A percentile compares a stretch with the other conserved stretches of the same genome.
These are phyloP conservation scores for Thermothielavioides terrestris DNA, from an alignment of 495 filamentous ascomycete species.

Conservation along the genomic window DNA sequence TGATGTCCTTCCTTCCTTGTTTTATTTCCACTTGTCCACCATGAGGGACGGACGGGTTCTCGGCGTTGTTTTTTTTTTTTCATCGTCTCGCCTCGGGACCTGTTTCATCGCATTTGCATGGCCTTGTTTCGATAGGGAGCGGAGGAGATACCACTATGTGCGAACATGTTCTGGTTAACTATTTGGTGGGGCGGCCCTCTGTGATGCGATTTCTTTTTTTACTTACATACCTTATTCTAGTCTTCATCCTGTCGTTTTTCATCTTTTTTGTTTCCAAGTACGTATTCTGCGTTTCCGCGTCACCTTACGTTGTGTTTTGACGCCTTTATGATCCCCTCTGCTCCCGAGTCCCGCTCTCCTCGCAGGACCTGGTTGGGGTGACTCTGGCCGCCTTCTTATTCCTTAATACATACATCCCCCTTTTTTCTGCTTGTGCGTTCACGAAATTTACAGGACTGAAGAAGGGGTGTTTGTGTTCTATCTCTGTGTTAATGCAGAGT, in stretches of 20 bases:
- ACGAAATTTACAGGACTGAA: too few relatives aligned
- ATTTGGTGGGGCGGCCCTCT: slow-evolving; percentile 1
- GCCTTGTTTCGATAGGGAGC: slow-evolving; percentile 16
- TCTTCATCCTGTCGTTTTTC: not conserved
- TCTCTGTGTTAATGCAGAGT: not conserved
- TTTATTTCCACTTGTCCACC: not conserved
- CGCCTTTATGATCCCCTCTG: too few relatives aligned
- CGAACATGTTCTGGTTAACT: slow-evolving; percentile 11
- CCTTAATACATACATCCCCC: not conserved
- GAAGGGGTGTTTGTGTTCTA: too few relatives aligned
- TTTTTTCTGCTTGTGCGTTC: not conserved
- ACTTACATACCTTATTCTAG: not conserved
- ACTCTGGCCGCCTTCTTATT: slow-evolving; percentile 3
- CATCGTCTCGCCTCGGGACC: not conserved
- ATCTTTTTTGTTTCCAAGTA: not conserved
- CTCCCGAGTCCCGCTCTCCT: too few relatives aligned
- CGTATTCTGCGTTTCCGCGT: too few relatives aligned
- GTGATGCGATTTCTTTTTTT: too few relatives aligned
- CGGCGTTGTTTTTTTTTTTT: too few relatives aligned
- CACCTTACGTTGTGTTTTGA: too few relatives aligned
- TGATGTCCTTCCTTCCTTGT: not conserved
- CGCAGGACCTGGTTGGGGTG: too few relatives aligned
- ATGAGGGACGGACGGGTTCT: too few relatives aligned
- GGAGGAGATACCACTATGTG: slow-evolving; percentile 32
- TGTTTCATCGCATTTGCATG: slow-evolving; percentile 3